These are phyloP conservation scores for Asparagopsis taxiformis DNA, from an alignment of 31 red algal species.

Conservation along the genomic window DNA sequence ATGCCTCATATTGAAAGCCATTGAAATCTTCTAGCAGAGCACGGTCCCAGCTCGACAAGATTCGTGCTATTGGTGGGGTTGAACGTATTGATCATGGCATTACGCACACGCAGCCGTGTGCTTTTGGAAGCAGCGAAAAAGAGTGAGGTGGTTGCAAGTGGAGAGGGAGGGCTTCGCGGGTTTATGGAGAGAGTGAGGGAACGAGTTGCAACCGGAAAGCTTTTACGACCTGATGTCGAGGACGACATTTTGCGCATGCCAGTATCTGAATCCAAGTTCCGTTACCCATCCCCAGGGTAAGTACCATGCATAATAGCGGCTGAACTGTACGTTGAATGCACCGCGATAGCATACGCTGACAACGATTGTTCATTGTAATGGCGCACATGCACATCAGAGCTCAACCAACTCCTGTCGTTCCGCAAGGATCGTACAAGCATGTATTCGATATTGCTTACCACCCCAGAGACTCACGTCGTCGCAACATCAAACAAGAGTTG, in stretches of 20 bases:
- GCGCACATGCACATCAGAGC: neutral
- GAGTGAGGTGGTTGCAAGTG: neutral
- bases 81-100: too few species aligned
- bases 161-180: slow-evolving; percentile 39
- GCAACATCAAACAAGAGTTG: slow-evolving; percentile 7
- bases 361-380: neutral
- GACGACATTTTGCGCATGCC: slow-evolving; percentile 77
- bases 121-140: slow-evolving; percentile 44
- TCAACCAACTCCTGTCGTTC: slow-evolving; percentile 57
- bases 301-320: too few species aligned
- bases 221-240: slow-evolving; percentile 77
- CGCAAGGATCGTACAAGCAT: slow-evolving; percentile 70
- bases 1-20: too few species aligned
- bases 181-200: slow-evolving; percentile 37
- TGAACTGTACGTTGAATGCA: neutral
- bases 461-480: slow-evolving; percentile 64
- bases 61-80: too few species aligned
- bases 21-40: too few species aligned
- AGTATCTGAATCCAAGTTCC: slow-evolving; percentile 66
- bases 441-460: slow-evolving; percentile 88
- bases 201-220: slow-evolving; percentile 59
- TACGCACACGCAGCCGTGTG: slow-evolving; percentile 32
- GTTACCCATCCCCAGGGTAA: slow-evolving; percentile 73
- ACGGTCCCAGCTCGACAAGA: too few species aligned
- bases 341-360: neutral